Evolutionary conservation across 2,329 filamentous ascomycete genomes (phyloP).

Genomic region (Pyrenophora graminea): DNA sequence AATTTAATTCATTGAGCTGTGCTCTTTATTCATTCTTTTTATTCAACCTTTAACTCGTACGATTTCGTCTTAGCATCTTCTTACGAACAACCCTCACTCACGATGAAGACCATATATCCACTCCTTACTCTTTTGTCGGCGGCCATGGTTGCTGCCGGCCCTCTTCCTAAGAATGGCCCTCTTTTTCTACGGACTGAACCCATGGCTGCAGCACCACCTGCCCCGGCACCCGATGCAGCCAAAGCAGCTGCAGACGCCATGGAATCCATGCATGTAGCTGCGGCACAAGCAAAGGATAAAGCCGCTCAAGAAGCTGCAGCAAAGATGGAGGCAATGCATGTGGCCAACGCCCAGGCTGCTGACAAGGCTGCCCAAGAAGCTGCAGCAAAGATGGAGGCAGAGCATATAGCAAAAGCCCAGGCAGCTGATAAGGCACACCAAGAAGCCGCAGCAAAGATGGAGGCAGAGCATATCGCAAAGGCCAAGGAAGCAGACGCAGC

Average conservation of each 20-base stretch:
- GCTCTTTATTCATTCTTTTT: constrained; percentile 27
- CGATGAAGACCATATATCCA: constrained; percentile 35
- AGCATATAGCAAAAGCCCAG: constrained; percentile 23
- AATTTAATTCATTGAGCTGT: constrained; percentile 29
- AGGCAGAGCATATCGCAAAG: constrained; percentile 12
- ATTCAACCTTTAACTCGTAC: constrained; percentile 2
- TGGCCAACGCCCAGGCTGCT: constrained; percentile 24
- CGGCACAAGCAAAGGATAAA: constrained; percentile 17
- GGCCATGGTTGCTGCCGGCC: constrained; percentile 25
- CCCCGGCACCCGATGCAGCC: constrained; percentile 11
- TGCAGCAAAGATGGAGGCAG: constrained; percentile 19
- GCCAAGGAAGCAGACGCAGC: constrained; percentile 12
- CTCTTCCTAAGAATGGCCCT: constrained; percentile 16
- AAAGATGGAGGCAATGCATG: constrained; percentile 26
- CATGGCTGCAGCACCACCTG: constrained; percentile 10
- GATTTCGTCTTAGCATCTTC: constrained; percentile 3
- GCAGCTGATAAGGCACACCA: constrained; percentile 21
- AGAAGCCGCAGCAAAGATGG: constrained; percentile 16
- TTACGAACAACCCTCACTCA: constrained; percentile 4
- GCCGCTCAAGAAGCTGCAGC: constrained; percentile 19
- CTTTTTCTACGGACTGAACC: constrained; percentile 20
- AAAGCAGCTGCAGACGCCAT: constrained; percentile 14
- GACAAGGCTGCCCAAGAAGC: constrained; percentile 24
- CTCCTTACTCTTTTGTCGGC: constrained; percentile 28
- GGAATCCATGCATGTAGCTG: constrained; percentile 14